phyloP scores from a whole-genome alignment of 441 rosid genomes.

The Populus hybrid region DNA sequence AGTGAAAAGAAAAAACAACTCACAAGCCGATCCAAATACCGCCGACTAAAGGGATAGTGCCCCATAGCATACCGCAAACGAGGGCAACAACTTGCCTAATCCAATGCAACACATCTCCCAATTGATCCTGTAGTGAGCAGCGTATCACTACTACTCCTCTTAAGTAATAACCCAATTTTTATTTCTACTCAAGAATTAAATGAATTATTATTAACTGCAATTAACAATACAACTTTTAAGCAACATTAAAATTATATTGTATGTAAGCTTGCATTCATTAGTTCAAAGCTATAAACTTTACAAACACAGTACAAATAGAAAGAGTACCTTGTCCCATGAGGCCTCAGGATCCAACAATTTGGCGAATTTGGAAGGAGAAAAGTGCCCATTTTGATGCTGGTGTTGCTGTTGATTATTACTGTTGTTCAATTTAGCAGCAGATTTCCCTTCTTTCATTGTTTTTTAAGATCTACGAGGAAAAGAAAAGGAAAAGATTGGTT shows the following conservation, averaged over 20 bases:
- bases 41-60: conserved; percentile 78
- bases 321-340: conserved; percentile 78
- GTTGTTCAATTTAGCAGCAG: conserved; percentile 35
- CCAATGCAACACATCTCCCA: conserved; percentile 99
- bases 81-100: conserved; percentile 76
- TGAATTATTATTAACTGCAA: not conserved
- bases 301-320: not conserved
- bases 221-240: too few species aligned
- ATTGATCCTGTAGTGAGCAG: conserved; percentile 61
- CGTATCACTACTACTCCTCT: not conserved
- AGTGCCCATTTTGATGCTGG: conserved; percentile 51
- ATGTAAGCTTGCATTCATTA: too few species aligned
- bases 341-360: conserved; percentile 86
- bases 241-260: too few species aligned
- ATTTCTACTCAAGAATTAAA: not conserved
- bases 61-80: conserved; percentile 79
- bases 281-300: too few species aligned
- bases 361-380: conserved; percentile 62
- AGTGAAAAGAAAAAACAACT: conserved; percentile 23
- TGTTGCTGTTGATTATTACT: conserved; percentile 31
- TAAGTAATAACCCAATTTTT: not conserved
- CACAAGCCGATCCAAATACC: conserved; percentile 86
- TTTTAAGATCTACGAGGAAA: not conserved
- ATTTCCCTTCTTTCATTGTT: conserved; percentile 72
- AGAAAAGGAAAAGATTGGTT: not conserved